Percentiles rank a stretch among this genome's conserved stretches.
phyloP scores from a whole-genome alignment of 192 early-diverging fungal species.

The Linnemannia schmuckeri region DNA sequence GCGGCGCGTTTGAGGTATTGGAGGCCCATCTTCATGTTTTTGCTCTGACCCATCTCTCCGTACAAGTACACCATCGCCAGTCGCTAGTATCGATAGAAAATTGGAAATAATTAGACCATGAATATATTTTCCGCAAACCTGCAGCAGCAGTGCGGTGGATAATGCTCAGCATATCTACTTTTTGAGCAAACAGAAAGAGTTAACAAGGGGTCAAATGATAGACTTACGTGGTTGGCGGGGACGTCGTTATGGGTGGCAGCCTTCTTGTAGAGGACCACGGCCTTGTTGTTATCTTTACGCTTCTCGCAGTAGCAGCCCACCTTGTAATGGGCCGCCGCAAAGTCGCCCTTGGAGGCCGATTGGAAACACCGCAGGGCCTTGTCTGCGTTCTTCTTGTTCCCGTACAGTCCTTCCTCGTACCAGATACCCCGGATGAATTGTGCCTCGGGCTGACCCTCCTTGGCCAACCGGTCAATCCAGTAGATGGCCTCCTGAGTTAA shows the following conservation, averaged over 20 bases:
- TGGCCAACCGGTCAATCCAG: constrained; percentile 80
- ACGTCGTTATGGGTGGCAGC: constrained; percentile 77
- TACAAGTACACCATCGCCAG: constrained; percentile 82
- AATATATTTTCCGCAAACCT: background rate
- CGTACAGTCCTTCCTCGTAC: constrained; percentile 75
- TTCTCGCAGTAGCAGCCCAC: constrained; percentile 74
- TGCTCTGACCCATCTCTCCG: constrained; percentile 78
- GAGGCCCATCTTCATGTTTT: constrained; percentile 83
- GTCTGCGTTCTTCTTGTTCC: constrained; percentile 68
- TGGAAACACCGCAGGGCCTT: constrained; percentile 77
- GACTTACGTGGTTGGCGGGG: constrained; percentile 72
- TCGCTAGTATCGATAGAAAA: constrained; percentile 61
- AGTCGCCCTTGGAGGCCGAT: constrained; percentile 75
- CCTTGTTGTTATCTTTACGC: constrained; percentile 70
- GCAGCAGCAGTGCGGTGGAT: background rate
- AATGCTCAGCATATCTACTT: too few species aligned
- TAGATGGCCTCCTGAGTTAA: constrained; percentile 75
- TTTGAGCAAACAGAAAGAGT: background rate
- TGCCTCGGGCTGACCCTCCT: constrained; percentile 78
- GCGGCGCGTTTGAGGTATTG: constrained; percentile 87
- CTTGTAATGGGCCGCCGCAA: constrained; percentile 75
- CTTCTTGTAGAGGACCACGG: constrained; percentile 77
- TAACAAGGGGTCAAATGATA: background rate
- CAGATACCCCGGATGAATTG: constrained; percentile 81
- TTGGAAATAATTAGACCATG: background rate